These are phyloP conservation scores for Guadua angustifolia DNA, from an alignment of 176 grass and related monocot species.

Conservation along the genomic window DNA sequence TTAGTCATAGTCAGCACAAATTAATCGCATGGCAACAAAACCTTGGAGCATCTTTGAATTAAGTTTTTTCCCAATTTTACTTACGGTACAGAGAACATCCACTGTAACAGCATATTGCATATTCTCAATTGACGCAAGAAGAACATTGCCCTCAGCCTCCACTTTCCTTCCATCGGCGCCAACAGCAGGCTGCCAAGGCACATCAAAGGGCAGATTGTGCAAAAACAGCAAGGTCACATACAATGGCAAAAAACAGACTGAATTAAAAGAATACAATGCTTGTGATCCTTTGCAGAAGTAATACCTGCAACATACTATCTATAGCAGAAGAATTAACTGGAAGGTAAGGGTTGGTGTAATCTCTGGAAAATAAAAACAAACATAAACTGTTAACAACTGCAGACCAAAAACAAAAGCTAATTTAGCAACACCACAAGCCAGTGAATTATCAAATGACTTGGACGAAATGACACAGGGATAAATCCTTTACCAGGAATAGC, in stretches of 20 bases:
- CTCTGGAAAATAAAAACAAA: slow-evolving; percentile 59
- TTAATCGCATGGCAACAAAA: not conserved
- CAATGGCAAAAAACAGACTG: slow-evolving; percentile 39
- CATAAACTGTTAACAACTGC: slow-evolving; percentile 1
- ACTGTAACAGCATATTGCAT: slow-evolving; percentile 87
- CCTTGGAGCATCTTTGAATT: not conserved
- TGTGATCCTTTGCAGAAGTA: slow-evolving; percentile 31
- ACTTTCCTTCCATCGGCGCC: slow-evolving; percentile 82
- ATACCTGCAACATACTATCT: slow-evolving; percentile 75
- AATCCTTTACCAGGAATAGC: slow-evolving; percentile 8
- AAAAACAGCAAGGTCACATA: slow-evolving; percentile 35
- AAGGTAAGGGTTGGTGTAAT: slow-evolving; percentile 98
- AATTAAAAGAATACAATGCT: slow-evolving; percentile 32
- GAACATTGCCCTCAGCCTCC: slow-evolving; percentile 91
- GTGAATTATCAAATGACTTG: slow-evolving; percentile 23
- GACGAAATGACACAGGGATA: slow-evolving; percentile 4
- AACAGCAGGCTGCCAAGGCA: slow-evolving; percentile 57
- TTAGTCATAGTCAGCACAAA: slow-evolving; percentile 26
- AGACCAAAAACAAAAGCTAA: slow-evolving; percentile 22
- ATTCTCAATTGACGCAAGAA: slow-evolving; percentile 94
- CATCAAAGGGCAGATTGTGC: slow-evolving; percentile 28
- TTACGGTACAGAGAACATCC: slow-evolving; percentile 94
- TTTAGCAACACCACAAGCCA: slow-evolving; percentile 35
- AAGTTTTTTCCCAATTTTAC: slow-evolving; percentile 29
- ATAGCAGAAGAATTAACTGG: slow-evolving; percentile 89